Conservation (phyloP, 305 asterid species). For the Plantago lanceolata region DNA sequence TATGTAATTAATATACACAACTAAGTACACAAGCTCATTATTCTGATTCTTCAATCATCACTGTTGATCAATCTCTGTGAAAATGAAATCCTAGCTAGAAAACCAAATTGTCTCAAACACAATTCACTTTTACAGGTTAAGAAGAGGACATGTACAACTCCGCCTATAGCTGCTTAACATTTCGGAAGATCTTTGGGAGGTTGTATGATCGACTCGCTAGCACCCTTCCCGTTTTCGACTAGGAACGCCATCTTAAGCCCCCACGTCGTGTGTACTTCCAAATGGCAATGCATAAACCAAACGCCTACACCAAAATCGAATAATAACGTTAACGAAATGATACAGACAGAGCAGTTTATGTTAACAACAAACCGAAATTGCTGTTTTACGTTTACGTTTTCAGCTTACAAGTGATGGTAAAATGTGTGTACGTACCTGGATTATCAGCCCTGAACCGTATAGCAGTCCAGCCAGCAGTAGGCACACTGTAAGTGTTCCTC, state of each 20-base stretch:
- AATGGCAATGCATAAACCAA: conserved; percentile 96
- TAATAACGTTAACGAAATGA: too few species aligned
- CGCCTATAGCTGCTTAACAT: conserved; percentile 36
- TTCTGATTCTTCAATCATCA: not conserved
- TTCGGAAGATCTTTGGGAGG: conserved; percentile 88
- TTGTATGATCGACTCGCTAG: conserved; percentile 65
- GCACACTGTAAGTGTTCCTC: conserved; percentile 58
- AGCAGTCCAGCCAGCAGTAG: conserved; percentile 64
- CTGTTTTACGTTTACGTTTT: too few species aligned
- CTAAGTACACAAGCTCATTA: not conserved
- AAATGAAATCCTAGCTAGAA: not conserved
- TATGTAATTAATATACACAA: too few species aligned
- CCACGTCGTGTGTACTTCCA: conserved; percentile 93
- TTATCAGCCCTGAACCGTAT: conserved; percentile 57
- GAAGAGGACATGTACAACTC: not conserved
- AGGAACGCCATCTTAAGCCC: conserved; percentile 92
- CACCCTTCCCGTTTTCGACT: conserved; percentile 89
- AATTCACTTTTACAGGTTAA: not conserved
- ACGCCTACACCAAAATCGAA: too few species aligned
- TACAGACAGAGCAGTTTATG: too few species aligned
- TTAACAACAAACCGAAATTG: too few species aligned
- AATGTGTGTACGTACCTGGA: too few species aligned
- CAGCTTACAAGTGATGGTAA: too few species aligned
- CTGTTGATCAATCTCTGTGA: not conserved
- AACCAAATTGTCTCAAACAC: not conserved